A percentile compares a stretch with the other conserved stretches of the same genome.
Conservation (phyloP, 352 stramenopile genomes). For the Pythium periplocum region DNA sequence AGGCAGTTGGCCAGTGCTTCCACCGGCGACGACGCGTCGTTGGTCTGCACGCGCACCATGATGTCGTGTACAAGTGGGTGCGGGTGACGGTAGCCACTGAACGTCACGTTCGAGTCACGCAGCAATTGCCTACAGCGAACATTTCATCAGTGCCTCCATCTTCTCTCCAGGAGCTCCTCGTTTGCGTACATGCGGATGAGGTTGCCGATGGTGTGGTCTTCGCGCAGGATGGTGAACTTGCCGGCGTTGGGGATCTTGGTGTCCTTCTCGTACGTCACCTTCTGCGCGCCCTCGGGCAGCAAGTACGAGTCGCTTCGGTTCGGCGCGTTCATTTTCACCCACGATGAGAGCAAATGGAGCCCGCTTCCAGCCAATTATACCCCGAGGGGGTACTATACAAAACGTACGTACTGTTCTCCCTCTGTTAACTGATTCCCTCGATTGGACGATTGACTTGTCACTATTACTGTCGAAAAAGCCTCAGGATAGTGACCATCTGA, state of each 20-base stretch:
- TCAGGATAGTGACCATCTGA: too few relatives aligned
- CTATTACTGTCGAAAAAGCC: too few relatives aligned
- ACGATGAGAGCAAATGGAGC: neutral
- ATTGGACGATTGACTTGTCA: too few relatives aligned
- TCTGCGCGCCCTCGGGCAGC: constrained; percentile 81
- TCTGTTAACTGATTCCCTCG: too few relatives aligned
- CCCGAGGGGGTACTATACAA: neutral
- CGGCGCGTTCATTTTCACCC: constrained; percentile 67
- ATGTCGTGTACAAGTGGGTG: constrained; percentile 97
- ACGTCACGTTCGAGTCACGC: constrained; percentile 85
- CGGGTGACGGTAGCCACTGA: constrained; percentile 95
- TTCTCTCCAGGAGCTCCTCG: too few relatives aligned
- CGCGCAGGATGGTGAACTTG: constrained; percentile 97
- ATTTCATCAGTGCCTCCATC: neutral
- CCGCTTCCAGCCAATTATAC: neutral
- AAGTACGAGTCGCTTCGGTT: constrained; percentile 81
- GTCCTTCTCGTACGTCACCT: constrained; percentile 94
- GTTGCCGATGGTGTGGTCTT: constrained; percentile 98
- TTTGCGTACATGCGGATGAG: constrained; percentile 92
- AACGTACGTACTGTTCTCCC: too few relatives aligned
- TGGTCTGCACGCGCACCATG: constrained; percentile 91
- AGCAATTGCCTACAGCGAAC: constrained; percentile 68
- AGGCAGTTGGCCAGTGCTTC: constrained; percentile 78
- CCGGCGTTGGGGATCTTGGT: constrained; percentile 97
- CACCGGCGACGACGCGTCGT: constrained; percentile 77